Base-by-base conservation (phyloP, 768 basidiomycete species). In the Serendipita sp. region DNA sequence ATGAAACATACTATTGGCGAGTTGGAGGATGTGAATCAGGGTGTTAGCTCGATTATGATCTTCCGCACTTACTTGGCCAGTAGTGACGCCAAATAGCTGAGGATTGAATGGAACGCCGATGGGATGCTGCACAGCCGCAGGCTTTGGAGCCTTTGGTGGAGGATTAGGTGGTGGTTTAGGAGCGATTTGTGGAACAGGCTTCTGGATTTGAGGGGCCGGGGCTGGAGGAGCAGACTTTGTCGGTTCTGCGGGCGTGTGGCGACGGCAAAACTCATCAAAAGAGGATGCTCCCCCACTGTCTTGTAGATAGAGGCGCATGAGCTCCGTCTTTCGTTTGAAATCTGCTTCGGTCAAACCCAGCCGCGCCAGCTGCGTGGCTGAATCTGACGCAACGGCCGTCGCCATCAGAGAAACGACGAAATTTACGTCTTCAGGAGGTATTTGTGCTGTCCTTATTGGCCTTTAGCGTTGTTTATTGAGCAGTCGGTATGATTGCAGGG, bases 221-320 rank as follows among this genome's bases (percentile, higher is more conserved):
- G 23, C 27, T 8, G 55, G 55, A 18, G 48, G 48, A 18, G 48
- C n/a, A 31, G 48, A 16, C n/a, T 50, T 31, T 5, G 18, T 18
- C n/a, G 48, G 1, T 31, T 50, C 29, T n/a, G 48, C 8, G 16
- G 48, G 48, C 6, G 48, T 31, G 16, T 60, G 33, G 16, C 34
- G 23, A 23, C 34, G 18, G 31, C 55, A 60, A 34, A 60, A 60
- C 33, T 60, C 55, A 27, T 60, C 55, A 60, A 60, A 60, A 36
- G 55, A 60, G n/a, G 55, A 29, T 18, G 55, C 55, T 31, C 55
- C 55, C 10, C 16, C 23, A 60, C 55, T 60, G 31, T 60, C 55
- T 27, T 60, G 55, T 16, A 60, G 55, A 34, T 60, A 60, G 3
- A 60, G 55, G 10, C 55, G 23, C 55, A 60, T 60, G 55, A 60